Conservation (phyloP, 2,329 filamentous ascomycete genomes). For the Cladosporium sp. region DNA sequence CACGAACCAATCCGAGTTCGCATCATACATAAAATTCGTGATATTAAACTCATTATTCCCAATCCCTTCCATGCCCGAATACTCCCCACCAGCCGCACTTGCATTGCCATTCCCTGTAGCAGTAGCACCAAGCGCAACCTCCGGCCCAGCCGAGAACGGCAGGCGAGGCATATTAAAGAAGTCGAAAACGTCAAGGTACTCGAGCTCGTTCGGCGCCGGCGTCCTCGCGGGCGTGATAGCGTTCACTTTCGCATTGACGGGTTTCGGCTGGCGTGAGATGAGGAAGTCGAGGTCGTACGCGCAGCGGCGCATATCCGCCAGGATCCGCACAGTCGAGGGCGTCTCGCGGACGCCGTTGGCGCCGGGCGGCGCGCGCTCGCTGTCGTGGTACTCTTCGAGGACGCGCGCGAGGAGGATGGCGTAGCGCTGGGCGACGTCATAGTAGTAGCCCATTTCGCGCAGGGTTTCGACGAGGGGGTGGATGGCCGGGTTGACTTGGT, state of each 20-base stretch:
- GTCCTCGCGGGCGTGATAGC: slow-evolving; percentile 39
- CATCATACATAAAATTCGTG: slow-evolving; percentile 75
- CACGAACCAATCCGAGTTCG: slow-evolving; percentile 69
- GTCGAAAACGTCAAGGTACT: slow-evolving; percentile 90
- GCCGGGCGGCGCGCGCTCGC: slow-evolving; percentile 57
- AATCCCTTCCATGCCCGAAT: slow-evolving; percentile 28
- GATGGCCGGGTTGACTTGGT: slow-evolving; percentile 77
- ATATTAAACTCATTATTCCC: slow-evolving; percentile 70
- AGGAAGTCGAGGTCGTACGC: slow-evolving; percentile 89
- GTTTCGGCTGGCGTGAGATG: slow-evolving; percentile 74
- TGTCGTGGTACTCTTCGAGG: slow-evolving; percentile 81
- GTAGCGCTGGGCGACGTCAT: slow-evolving; percentile 84
- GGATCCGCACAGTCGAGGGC: slow-evolving; percentile 79
- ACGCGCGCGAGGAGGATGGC: slow-evolving; percentile 77
- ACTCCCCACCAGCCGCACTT: slow-evolving; percentile 21
- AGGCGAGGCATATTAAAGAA: slow-evolving; percentile 90
- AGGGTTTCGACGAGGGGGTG: slow-evolving; percentile 80
- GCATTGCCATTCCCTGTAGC: slow-evolving; percentile 24
- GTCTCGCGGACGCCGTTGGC: slow-evolving; percentile 71
- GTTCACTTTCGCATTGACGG: slow-evolving; percentile 14
- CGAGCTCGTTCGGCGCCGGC: slow-evolving; percentile 78
- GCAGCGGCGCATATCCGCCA: slow-evolving; percentile 88
- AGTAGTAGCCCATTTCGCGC: slow-evolving; percentile 76
- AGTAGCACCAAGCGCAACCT: slow-evolving; percentile 21
- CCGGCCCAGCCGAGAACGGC: slow-evolving; percentile 39